These are phyloP conservation scores for Acer campestre DNA, from an alignment of 345 rosid genomes.

Conservation along the genomic window DNA sequence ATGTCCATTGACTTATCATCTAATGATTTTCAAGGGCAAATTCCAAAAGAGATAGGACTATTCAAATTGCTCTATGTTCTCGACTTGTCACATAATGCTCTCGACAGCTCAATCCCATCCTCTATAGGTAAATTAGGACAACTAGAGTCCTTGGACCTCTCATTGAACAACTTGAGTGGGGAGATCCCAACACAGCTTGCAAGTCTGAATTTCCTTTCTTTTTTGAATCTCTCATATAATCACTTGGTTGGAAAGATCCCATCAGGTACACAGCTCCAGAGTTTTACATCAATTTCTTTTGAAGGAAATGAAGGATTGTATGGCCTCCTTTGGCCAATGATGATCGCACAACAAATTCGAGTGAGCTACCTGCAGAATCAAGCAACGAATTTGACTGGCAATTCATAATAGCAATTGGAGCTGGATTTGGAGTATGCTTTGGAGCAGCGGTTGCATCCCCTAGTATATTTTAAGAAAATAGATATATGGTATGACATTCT, in stretches of 20 bases:
- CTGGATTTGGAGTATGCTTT: constrained; percentile 54
- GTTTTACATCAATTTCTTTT: constrained; percentile 27
- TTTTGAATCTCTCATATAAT: constrained; percentile 42
- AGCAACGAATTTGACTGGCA: constrained; percentile 6
- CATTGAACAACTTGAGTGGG: constrained; percentile 26
- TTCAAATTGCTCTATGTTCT: constrained; percentile 23
- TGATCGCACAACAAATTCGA: not conserved
- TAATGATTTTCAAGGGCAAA: constrained; percentile 33
- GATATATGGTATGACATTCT: constrained; percentile 27
- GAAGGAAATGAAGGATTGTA: constrained; percentile 28
- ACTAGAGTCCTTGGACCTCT: constrained; percentile 44
- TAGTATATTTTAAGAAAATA: constrained; percentile 30
- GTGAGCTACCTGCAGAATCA: not conserved
- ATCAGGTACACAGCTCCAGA: constrained; percentile 11
- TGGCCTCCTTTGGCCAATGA: constrained; percentile 12
- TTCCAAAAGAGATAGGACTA: constrained; percentile 27
- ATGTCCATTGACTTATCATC: constrained; percentile 38
- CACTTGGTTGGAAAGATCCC: constrained; percentile 34
- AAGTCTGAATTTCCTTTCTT: constrained; percentile 25
- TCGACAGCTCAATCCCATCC: no score
- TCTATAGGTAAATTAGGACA: constrained; percentile 18
- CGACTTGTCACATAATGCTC: constrained; percentile 37
- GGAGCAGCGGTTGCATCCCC: constrained; percentile 40
- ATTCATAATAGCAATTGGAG: constrained; percentile 32
- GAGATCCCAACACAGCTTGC: constrained; percentile 27